A percentile compares a stretch with the other conserved stretches of the same genome.
Evolutionary conservation across 768 basidiomycete species (phyloP).

Genomic region (Tulasnella sp.): DNA sequence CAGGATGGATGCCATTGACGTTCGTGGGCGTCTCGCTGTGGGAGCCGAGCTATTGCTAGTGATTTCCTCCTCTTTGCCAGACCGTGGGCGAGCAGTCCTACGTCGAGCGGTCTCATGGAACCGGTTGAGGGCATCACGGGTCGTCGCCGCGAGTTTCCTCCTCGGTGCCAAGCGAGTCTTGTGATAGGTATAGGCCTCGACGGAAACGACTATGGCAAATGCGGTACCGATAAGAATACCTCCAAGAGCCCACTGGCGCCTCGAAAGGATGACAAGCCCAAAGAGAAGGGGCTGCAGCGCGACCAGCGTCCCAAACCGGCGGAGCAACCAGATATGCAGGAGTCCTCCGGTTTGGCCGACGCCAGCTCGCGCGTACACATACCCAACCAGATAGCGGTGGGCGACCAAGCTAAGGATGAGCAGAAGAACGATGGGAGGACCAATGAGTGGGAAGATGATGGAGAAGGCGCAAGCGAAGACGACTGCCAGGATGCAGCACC

Average conservation of each 20-base stretch:
- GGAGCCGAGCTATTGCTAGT: conserved; percentile 44
- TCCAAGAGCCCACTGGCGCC: conserved; percentile 68
- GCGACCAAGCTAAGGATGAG: conserved; percentile 66
- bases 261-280: conserved; percentile 65
- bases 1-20: conserved; percentile 75
- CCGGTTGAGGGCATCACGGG: conserved; percentile 54
- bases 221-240: conserved; percentile 59
- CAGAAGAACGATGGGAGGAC: conserved; percentile 63
- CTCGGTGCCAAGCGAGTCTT: conserved; percentile 51
- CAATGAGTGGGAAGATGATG: conserved; percentile 72
- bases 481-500: conserved; percentile 62
- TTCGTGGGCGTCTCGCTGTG: conserved; percentile 47
- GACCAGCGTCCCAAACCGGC: conserved; percentile 65
- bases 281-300: conserved; percentile 71
- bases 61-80: conserved; percentile 49
- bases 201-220: conserved; percentile 51
- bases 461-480: conserved; percentile 70
- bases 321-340: conserved; percentile 70
- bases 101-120: conserved; percentile 46
- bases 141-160: conserved; percentile 52
- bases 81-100: conserved; percentile 24
- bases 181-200: conserved; percentile 56
- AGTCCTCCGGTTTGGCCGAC: conserved; percentile 68
- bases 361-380: conserved; percentile 68
- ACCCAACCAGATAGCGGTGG: conserved; percentile 75